These are phyloP conservation scores for Diaporthe aspalathi DNA, from an alignment of 2,329 filamentous ascomycete genomes.

Conservation along the genomic window DNA sequence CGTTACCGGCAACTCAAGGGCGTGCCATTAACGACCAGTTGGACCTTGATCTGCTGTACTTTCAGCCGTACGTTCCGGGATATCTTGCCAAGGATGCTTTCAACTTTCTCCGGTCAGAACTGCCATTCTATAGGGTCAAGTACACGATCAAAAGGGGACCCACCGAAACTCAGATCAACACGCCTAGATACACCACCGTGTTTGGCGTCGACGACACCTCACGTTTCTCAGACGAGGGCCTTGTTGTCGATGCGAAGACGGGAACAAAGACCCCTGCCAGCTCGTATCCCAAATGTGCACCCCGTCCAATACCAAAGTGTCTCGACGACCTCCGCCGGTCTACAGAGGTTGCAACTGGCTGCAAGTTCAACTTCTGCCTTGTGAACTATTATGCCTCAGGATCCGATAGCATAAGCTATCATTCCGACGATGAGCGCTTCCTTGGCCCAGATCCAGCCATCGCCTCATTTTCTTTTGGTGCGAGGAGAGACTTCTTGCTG, in stretches of 20 bases:
- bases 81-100: constrained; percentile 71
- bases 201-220: constrained; percentile 73
- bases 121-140: constrained; percentile 81
- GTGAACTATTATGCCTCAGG: constrained; percentile 88
- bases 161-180: constrained; percentile 69
- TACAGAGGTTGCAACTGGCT: constrained; percentile 74
- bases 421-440: constrained; percentile 84
- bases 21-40: constrained; percentile 72
- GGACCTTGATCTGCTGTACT: constrained; percentile 80
- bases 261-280: constrained; percentile 59
- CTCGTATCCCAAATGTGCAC: constrained; percentile 65
- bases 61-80: constrained; percentile 76
- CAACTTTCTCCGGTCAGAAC: constrained; percentile 74
- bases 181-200: constrained; percentile 66
- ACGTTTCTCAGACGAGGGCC: constrained; percentile 60
- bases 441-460: constrained; percentile 77
- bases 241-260: constrained; percentile 58
- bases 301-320: constrained; percentile 78
- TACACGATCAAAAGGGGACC: constrained; percentile 78
- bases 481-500: constrained; percentile 79
- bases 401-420: constrained; percentile 80
- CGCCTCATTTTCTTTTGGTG: constrained; percentile 79
- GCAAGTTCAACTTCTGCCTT: constrained; percentile 80
- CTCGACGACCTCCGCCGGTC: constrained; percentile 71
- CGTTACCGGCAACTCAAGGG: constrained; percentile 63